phyloP scores from a whole-genome alignment of 2,329 filamentous ascomycete genomes.

The Pseudogymnoascus sp. region DNA sequence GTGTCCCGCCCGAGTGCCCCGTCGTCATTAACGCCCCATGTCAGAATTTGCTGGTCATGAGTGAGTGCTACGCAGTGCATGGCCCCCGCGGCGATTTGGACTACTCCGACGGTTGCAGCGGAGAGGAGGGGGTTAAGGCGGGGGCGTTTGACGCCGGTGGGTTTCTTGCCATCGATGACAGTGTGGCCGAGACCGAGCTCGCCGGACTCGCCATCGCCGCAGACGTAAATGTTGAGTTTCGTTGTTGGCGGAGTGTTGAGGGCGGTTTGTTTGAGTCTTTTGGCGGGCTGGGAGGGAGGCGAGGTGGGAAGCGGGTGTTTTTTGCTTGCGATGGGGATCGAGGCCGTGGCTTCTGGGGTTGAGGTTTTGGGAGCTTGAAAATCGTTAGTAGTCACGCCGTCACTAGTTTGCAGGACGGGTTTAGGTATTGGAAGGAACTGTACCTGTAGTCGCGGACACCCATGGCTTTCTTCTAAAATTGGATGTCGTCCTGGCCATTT shows the following conservation, averaged over 20 bases:
- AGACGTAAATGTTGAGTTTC: neutral
- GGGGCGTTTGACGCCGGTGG: slow-evolving; percentile 67
- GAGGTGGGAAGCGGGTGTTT: neutral
- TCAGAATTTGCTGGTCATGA: slow-evolving; percentile 71
- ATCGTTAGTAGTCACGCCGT: neutral
- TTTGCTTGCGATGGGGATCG: neutral
- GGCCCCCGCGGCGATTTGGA: slow-evolving; percentile 69
- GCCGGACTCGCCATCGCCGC: neutral
- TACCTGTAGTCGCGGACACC: too few species aligned
- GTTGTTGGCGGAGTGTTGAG: neutral
- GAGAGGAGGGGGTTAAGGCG: slow-evolving; percentile 57
- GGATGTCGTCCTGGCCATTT: neutral
- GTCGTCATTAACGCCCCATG: slow-evolving; percentile 84
- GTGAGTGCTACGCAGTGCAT: slow-evolving; percentile 77
- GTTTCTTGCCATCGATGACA: slow-evolving; percentile 49
- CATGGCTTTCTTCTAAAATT: neutral
- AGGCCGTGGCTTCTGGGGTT: neutral
- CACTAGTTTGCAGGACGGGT: neutral
- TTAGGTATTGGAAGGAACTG: neutral
- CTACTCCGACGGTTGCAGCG: slow-evolving; percentile 53
- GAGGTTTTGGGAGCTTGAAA: neutral
- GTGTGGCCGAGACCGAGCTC: slow-evolving; percentile 73
- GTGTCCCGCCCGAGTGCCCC: slow-evolving; percentile 72
- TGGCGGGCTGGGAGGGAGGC: neutral
- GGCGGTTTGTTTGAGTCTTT: neutral